A percentile compares a stretch with the other conserved stretches of the same genome.
These are phyloP conservation scores for Calonectria hawksworthii DNA, from an alignment of 2,329 filamentous ascomycete species.

Conservation along the genomic window DNA sequence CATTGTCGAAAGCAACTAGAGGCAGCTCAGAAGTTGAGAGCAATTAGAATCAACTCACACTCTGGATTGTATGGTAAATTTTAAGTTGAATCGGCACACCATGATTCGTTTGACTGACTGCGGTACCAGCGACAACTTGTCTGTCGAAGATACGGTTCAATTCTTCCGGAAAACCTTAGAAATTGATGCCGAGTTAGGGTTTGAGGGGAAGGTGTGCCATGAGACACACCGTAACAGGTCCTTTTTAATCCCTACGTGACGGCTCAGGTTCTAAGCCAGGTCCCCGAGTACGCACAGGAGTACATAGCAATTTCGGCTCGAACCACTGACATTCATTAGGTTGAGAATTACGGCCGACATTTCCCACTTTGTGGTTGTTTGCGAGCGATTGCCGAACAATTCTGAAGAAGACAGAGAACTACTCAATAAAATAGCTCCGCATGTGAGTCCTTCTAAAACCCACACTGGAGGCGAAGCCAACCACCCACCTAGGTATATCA, in stretches of 20 bases:
- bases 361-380: neutral
- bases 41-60: neutral
- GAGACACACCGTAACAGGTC: neutral
- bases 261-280: neutral
- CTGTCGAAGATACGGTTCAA: neutral
- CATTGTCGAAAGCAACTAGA: neutral
- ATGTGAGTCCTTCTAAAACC: neutral
- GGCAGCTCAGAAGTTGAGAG: neutral
- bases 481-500: neutral
- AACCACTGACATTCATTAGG: neutral
- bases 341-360: neutral
- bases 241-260: neutral
- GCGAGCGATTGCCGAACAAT: neutral
- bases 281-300: neutral
- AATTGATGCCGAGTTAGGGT: neutral
- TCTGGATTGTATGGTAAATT: neutral
- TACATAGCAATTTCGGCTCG: no score
- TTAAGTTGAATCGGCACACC: neutral
- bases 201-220: neutral
- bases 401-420: neutral
- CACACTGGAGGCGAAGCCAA: no score
- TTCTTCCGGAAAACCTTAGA: neutral
- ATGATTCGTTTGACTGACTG: neutral
- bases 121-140: neutral
- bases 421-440: neutral